These are phyloP conservation scores for Buxus sempervirens DNA, from an alignment of 164 flowering plant species.

Conservation along the genomic window DNA sequence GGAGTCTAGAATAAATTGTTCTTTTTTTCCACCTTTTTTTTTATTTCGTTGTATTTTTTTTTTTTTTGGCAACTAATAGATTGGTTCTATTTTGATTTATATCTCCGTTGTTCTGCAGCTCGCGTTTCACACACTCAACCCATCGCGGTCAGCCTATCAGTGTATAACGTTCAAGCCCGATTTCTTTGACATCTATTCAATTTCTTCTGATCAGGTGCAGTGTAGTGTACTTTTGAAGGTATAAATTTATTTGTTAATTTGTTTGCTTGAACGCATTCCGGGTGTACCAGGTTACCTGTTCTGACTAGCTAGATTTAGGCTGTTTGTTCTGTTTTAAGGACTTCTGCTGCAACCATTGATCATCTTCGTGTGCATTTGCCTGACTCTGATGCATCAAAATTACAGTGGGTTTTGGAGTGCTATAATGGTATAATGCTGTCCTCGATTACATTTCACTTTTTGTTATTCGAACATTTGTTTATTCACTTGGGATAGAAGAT, in stretches of 20 bases:
- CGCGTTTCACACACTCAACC: slow-evolving; percentile 63
- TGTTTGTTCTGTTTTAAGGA: slow-evolving; percentile 85
- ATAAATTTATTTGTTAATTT: background rate
- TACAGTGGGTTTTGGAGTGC: slow-evolving; percentile 80
- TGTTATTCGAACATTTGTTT: too few relatives aligned
- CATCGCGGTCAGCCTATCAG: slow-evolving; percentile 86
- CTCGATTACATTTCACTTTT: background rate
- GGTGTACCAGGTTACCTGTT: background rate
- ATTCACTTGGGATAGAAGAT: too few relatives aligned
- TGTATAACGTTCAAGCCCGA: slow-evolving; percentile 58
- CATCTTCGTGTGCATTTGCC: slow-evolving; percentile 50
- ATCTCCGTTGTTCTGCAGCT: slow-evolving; percentile 47
- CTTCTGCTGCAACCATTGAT: slow-evolving; percentile 69
- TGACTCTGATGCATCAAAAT: slow-evolving; percentile 71
- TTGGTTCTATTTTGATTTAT: too few relatives aligned
- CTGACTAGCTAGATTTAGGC: slow-evolving; percentile 46
- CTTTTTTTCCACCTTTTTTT: too few relatives aligned
- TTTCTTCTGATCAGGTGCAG: slow-evolving; percentile 57
- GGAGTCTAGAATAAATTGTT: too few relatives aligned
- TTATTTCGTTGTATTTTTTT: too few relatives aligned
- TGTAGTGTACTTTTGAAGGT: slow-evolving; percentile 95
- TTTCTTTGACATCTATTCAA: slow-evolving; percentile 64
- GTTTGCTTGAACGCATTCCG: background rate
- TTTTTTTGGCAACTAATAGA: too few relatives aligned
- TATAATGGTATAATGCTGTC: slow-evolving; percentile 41